Conservation (phyloP, 78 protist species). For the slime mould (Dictyostelium discoideum) region dicty_2.7 NC_007088.5:882001-882500, state of each 20-base stretch:
- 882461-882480: conserved; percentile 18
- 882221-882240: neutral
- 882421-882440: neutral
- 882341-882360: neutral
- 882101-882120: neutral
- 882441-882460: conserved; percentile 22
- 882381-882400: too few relatives aligned
- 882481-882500: conserved; percentile 4
- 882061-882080: neutral
- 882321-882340: neutral
- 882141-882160: neutral
- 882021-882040: neutral
- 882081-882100: neutral
- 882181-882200: neutral
- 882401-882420: neutral
- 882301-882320: neutral
- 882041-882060: neutral
- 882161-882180: neutral
- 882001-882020: neutral
- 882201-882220: neutral
- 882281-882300: neutral
- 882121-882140: neutral
- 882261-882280: neutral
- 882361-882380: too few relatives aligned
- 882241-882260: neutral